These are phyloP conservation scores for Russula sp. DNA, from an alignment of 768 basidiomycete genomes.

Conservation along the genomic window DNA sequence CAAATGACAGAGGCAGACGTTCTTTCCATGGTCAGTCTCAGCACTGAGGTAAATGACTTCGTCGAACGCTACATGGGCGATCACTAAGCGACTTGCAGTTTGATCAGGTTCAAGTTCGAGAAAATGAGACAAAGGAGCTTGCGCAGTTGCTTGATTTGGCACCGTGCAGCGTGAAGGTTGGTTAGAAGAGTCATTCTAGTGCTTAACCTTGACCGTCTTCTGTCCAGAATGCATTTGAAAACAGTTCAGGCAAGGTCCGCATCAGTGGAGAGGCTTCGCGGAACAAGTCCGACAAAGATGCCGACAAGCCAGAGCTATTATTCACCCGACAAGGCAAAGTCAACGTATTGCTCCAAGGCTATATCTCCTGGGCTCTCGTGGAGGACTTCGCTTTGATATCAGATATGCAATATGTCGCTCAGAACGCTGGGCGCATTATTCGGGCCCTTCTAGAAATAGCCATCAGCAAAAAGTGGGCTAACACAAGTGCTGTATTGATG, in stretches of 20 bases:
- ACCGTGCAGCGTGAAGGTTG: slow-evolving; percentile 53
- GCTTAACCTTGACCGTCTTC: neutral
- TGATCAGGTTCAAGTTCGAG: slow-evolving; percentile 89
- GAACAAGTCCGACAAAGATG: neutral
- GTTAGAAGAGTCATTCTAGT: slow-evolving; percentile 59
- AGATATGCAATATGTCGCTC: slow-evolving; percentile 88
- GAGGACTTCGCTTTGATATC: slow-evolving; percentile 97
- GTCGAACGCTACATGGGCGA: neutral
- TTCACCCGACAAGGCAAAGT: slow-evolving; percentile 63
- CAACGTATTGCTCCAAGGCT: slow-evolving; percentile 90
- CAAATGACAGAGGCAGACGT: slow-evolving; percentile 93
- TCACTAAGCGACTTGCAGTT: slow-evolving; percentile 47
- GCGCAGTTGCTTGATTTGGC: slow-evolving; percentile 57
- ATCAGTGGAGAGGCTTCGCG: slow-evolving; percentile 11
- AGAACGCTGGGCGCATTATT: slow-evolving; percentile 91
- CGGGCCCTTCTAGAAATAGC: slow-evolving; percentile 95
- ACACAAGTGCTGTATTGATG: slow-evolving; percentile 70
- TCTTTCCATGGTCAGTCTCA: slow-evolving; percentile 77
- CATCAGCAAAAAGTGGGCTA: slow-evolving; percentile 89
- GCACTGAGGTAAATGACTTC: slow-evolving; percentile 66
- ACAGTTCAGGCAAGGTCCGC: slow-evolving; percentile 16
- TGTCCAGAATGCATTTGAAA: slow-evolving; percentile 11
- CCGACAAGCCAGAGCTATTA: slow-evolving; percentile 1
- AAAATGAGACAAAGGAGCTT: slow-evolving; percentile 82
- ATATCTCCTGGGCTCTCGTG: slow-evolving; percentile 71